phyloP scores from a whole-genome alignment of 2,329 filamentous ascomycete genomes.

The Ophiocordyceps camponoti-saundersi region DNA sequence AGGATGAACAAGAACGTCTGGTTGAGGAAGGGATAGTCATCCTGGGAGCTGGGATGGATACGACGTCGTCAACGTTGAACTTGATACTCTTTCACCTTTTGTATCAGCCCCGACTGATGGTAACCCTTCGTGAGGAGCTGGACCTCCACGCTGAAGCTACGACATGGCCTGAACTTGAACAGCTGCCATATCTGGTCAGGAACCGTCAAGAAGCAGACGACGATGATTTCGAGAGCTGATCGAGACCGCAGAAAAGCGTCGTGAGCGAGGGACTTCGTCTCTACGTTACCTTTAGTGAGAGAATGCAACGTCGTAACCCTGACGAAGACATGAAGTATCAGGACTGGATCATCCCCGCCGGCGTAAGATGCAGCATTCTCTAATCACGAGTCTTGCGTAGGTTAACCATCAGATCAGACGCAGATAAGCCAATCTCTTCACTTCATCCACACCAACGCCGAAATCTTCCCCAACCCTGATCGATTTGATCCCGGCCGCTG shows the following conservation, averaged over 20 bases:
- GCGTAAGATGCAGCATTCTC: not conserved
- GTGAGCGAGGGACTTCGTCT: not conserved
- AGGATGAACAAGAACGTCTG: too few relatives aligned
- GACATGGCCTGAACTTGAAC: not conserved
- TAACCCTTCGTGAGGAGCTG: not conserved
- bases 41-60: too few relatives aligned
- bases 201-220: too few relatives aligned
- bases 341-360: not conserved
- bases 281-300: not conserved
- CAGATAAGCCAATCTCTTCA: not conserved
- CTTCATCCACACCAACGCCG: constrained; percentile 1
- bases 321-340: not conserved
- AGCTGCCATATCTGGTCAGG: not conserved
- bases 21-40: too few relatives aligned
- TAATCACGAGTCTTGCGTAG: not conserved
- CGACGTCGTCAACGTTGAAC: too few relatives aligned
- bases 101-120: not conserved
- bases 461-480: constrained; percentile 1
- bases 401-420: not conserved
- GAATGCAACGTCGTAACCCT: not conserved
- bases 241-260: not conserved
- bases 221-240: too few relatives aligned
- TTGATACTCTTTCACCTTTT: too few relatives aligned
- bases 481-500: constrained; percentile 2
- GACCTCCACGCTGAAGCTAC: not conserved